Percentiles rank a stretch among this genome's conserved stretches.
Evolutionary conservation across 306 rosid genomes (phyloP).

Genomic region (Alnus glutinosa): DNA sequence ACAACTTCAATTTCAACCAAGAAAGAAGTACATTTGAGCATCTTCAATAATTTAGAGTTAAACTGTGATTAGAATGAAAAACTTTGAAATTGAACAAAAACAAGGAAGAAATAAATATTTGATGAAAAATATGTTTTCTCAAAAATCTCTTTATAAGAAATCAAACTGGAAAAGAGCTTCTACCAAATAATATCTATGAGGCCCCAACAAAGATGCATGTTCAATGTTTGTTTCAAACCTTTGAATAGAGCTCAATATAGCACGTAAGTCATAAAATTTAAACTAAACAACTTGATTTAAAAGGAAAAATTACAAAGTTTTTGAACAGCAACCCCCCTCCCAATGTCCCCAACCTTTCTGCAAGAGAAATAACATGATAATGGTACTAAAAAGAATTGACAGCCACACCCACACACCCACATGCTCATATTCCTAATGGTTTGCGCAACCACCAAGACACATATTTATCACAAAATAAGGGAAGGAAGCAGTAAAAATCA

Average conservation of each 20-base stretch:
- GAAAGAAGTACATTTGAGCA: not conserved
- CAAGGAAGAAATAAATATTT: not conserved
- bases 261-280: not conserved
- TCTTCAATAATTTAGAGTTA: not conserved
- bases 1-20: not conserved
- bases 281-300: not conserved
- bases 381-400: not conserved
- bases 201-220: not conserved
- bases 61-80: not conserved
- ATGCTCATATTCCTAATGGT: constrained; percentile 4
- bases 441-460: not conserved
- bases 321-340: not conserved
- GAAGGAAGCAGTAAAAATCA: constrained; percentile 27
- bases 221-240: constrained; percentile 1
- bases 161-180: not conserved
- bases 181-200: not conserved
- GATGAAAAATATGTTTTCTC: not conserved
- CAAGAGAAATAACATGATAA: not conserved
- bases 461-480: constrained; percentile 9
- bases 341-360: not conserved
- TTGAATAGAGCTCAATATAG: not conserved
- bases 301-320: not conserved
- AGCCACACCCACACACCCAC: constrained; percentile 9
- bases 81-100: not conserved
- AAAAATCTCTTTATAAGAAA: not conserved